A percentile compares a stretch with the other conserved stretches of the same genome.
phyloP scores from a whole-genome alignment of 352 stramenopile species.

The Phytophthora ramorum region DNA sequence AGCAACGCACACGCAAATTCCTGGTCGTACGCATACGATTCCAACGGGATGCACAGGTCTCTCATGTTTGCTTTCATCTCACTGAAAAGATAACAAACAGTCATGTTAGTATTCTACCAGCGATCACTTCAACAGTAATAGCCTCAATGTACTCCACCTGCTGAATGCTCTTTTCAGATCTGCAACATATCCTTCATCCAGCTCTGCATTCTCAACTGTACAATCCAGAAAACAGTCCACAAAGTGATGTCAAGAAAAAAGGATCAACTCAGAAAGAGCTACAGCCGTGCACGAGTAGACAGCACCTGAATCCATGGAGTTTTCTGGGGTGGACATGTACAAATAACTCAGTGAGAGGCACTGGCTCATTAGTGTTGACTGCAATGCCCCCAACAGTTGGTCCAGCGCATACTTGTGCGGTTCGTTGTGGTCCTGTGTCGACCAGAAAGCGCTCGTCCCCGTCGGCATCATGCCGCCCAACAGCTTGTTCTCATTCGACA shows the following conservation, averaged over 20 bases:
- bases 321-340: slow-evolving; percentile 82
- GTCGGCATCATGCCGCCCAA: slow-evolving; percentile 60
- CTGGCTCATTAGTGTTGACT: slow-evolving; percentile 73
- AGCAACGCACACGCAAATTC: slow-evolving; percentile 77
- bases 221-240: neutral
- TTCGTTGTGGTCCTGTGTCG: slow-evolving; percentile 45
- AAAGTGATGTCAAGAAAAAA: neutral
- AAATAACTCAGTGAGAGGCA: slow-evolving; percentile 73
- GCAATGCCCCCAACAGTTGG: slow-evolving; percentile 70
- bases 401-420: slow-evolving; percentile 64
- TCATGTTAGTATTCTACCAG: slow-evolving; percentile 3
- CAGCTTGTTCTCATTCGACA: slow-evolving; percentile 72
- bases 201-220: slow-evolving; percentile 50
- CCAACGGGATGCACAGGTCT: slow-evolving; percentile 81
- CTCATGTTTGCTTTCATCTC: slow-evolving; percentile 90
- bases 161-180: slow-evolving; percentile 62
- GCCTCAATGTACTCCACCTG: slow-evolving; percentile 21
- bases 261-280: neutral
- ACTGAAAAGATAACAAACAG: slow-evolving; percentile 33
- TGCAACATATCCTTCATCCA: slow-evolving; percentile 76
- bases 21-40: slow-evolving; percentile 86
- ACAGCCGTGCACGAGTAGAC: neutral
- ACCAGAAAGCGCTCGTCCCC: slow-evolving; percentile 44
- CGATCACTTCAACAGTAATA: neutral
- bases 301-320: slow-evolving; percentile 62